Evolutionary conservation across 163 green algal genomes (phyloP), one percentile per base, ranked within the genome.

Genomic region (Chlamydomonas reinhardtii): DNA sequence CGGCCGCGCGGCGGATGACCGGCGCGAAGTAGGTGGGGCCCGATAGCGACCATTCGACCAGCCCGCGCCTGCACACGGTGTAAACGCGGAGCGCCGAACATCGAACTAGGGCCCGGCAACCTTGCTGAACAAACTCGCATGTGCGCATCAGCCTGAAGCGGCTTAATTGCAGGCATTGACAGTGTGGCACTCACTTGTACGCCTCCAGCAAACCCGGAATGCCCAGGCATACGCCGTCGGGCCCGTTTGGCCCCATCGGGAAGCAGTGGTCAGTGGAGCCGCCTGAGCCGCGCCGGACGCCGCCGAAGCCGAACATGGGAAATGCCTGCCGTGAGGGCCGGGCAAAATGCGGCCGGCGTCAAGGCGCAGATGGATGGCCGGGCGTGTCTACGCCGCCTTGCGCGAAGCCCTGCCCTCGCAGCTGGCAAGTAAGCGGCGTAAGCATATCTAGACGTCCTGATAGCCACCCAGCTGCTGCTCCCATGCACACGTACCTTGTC

Each of bases 21-120:
- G 90, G 90, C 22, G 86, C 82, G 73, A 95, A 95, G 5, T 94
- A 89, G 11, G 93, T 95, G 19, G 93, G 93, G 4, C 91, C 92
- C 0, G 91, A 89, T 32, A 96, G 91, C 32, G 29, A 56, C 71
- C 91, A 85, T 0, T 43, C 65, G 19, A 19, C 25, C 52, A 94
- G 76, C 2, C 89, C 85, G 0, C 92, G 72, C 78, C 91, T 92
- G 73, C 48, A 31, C 39, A 48, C 39, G 39, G n/a, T n/a, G n/a
- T n/a, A n/a, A n/a, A n/a, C n/a, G n/a, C n/a, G n/a, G n/a, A n/a
- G n/a, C n/a, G n/a, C n/a, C n/a, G n/a, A n/a, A n/a, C n/a, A n/a
- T n/a, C n/a, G n/a, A n/a, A n/a, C n/a, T n/a, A n/a, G n/a, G n/a
- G n/a, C n/a, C n/a, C n/a, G n/a, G n/a, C n/a, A n/a, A n/a, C n/a